A percentile compares a stretch with the other conserved stretches of the same genome.
Evolutionary conservation across 345 rosid genomes (phyloP).

Genomic region (Boechera stricta): DNA sequence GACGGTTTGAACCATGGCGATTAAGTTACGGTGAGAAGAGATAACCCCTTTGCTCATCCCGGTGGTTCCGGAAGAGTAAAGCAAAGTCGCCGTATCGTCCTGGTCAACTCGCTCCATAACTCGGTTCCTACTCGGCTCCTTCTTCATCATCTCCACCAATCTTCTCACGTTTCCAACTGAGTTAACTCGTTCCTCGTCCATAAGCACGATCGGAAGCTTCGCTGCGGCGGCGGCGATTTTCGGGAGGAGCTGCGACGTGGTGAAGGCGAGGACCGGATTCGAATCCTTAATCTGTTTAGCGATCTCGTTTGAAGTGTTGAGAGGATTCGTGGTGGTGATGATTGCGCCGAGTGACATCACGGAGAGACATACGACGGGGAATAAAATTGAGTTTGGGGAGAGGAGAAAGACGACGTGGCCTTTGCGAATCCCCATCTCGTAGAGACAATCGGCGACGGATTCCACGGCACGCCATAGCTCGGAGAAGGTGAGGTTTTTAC

Average conservation of each 20-base stretch:
- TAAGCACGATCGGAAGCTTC: constrained; percentile 61
- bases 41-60: constrained; percentile 92
- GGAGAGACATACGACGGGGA: constrained; percentile 92
- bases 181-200: constrained; percentile 49
- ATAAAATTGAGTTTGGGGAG: constrained; percentile 83
- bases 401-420: constrained; percentile 85
- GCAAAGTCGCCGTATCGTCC: constrained; percentile 86
- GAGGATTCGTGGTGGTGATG: constrained; percentile 94
- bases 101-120: constrained; percentile 70
- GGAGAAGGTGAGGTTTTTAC: constrained; percentile 62
- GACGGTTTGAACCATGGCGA: constrained; percentile 54
- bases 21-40: constrained; percentile 76
- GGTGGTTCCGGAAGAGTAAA: constrained; percentile 95
- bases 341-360: constrained; percentile 96
- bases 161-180: constrained; percentile 33
- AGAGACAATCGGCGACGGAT: constrained; percentile 63
- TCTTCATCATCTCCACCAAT: constrained; percentile 61
- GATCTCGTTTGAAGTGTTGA: constrained; percentile 80
- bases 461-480: constrained; percentile 81
- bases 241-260: constrained; percentile 61
- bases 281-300: constrained; percentile 79
- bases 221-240: constrained; percentile 50
- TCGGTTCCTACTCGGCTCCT: constrained; percentile 45
- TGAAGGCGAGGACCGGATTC: constrained; percentile 73
- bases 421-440: constrained; percentile 75